These are phyloP conservation scores for Phytophthora quininea DNA, from an alignment of 352 stramenopile genomes.

Conservation along the genomic window DNA sequence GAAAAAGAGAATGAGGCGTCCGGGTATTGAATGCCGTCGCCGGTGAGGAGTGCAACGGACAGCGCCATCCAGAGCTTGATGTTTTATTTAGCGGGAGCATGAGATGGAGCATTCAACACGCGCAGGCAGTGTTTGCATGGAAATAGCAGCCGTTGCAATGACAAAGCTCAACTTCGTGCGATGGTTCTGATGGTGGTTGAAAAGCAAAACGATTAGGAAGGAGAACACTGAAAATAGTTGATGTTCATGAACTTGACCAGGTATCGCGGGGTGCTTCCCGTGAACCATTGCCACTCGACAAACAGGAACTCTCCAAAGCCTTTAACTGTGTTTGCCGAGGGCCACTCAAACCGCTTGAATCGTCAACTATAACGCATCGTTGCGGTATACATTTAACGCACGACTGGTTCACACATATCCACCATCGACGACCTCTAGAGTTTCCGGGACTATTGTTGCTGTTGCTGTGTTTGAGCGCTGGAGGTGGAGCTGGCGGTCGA, in stretches of 20 bases:
- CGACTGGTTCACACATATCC: background rate
- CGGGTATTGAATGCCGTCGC: conserved; percentile 7
- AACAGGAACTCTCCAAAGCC: background rate
- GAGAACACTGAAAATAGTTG: too few species aligned
- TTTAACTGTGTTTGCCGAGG: background rate
- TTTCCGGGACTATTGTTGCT: conserved; percentile 15
- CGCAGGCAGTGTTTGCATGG: background rate
- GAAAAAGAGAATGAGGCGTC: conserved; percentile 35
- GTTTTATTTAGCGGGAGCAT: conserved; percentile 2
- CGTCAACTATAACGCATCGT: conserved; percentile 7
- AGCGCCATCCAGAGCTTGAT: background rate
- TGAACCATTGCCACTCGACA: background rate
- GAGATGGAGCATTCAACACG: background rate
- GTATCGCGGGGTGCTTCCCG: background rate
- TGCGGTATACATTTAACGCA: background rate
- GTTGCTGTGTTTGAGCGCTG: conserved; percentile 16
- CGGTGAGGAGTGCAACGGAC: conserved; percentile 1
- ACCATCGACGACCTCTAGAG: background rate
- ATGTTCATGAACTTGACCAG: too few species aligned
- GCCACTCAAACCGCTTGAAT: background rate
- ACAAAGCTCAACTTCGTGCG: background rate
- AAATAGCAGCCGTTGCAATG: conserved; percentile 2
- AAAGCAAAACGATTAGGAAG: background rate
- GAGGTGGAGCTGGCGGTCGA: conserved; percentile 2
- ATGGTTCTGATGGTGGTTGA: background rate